Base-by-base conservation (phyloP, 2,329 filamentous ascomycete species). In the Fusarium solani-melongenae region DNA sequence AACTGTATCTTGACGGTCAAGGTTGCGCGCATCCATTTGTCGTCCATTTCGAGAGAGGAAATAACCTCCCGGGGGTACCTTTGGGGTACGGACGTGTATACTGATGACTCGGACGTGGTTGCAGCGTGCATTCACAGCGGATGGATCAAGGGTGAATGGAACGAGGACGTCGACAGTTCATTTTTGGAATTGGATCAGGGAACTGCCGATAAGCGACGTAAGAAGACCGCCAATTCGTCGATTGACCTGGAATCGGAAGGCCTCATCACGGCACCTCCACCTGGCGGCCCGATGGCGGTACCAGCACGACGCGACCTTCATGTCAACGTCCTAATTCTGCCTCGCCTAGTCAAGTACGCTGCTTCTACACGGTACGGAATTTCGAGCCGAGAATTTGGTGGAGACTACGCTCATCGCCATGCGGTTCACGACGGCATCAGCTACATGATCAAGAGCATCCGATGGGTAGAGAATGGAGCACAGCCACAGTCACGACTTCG, bases 41-140 rank as follows among this genome's bases (percentile, higher is more conserved):
- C 89, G 10, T 82, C 90, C 0, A 83, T 87, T 9, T 90, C 93
- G 27, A 89, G 96, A 33, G 93, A 96, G 79, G 94, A 97, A 74
- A 95, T 98, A 60, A 97, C 95, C 12, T 85, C 90, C 9, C 90
- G 94, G 36, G 89, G 93, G 22, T 93, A 94, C 9, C 82, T 99
- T 0, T 99, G 96, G 95, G 96, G 96, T 1, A 96, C 94, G 0
- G 95, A 97, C 39, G 89, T 99, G 8, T 98, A 98, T 80, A 97
- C 95, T 0, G 96, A 99, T 76, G 96, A 99, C 82, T 98, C 95
- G 0, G 96, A 99, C 79, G 91, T 96, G 1, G 89, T 99, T 27
- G 96, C 95, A 0, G 95, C 96, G 3, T 96, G 95, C 68, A 96
- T 99, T 53, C 96, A 99, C 81, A 92, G 92, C 2, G 96, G 96